Conservation (phyloP, 2,329 filamentous ascomycete species). For the Chaetomiaceae sp. region DNA sequence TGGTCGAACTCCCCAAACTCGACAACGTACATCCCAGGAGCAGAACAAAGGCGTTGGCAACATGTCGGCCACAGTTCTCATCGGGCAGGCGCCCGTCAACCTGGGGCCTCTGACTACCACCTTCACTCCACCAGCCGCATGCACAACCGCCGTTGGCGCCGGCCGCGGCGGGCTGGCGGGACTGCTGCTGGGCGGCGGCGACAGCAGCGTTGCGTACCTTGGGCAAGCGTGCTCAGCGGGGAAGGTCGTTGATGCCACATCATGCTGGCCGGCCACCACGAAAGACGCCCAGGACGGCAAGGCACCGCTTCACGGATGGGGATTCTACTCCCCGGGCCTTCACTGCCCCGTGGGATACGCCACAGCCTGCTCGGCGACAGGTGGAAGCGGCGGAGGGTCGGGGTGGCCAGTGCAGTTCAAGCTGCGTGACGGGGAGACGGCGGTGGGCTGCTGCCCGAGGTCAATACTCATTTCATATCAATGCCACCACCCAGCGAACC, state of each 20-base stretch:
- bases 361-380: slow-evolving; percentile 25
- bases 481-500: background rate
- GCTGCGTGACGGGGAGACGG: slow-evolving; percentile 23
- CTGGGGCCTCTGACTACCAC: slow-evolving; percentile 26
- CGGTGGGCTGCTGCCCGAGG: slow-evolving; percentile 27
- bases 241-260: slow-evolving; percentile 17
- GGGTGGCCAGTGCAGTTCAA: slow-evolving; percentile 25
- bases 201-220: slow-evolving; percentile 16
- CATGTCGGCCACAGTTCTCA: slow-evolving; percentile 22
- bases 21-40: background rate
- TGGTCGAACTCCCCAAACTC: background rate
- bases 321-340: slow-evolving; percentile 25
- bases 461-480: slow-evolving; percentile 7
- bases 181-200: slow-evolving; percentile 12
- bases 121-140: slow-evolving; percentile 24
- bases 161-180: slow-evolving; percentile 7
- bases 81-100: slow-evolving; percentile 22
- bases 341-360: slow-evolving; percentile 24
- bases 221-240: slow-evolving; percentile 20
- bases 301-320: slow-evolving; percentile 19
- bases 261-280: slow-evolving; percentile 23
- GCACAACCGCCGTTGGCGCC: slow-evolving; percentile 22
- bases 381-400: slow-evolving; percentile 17
- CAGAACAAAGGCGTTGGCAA: slow-evolving; percentile 7
- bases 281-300: slow-evolving; percentile 14